These are phyloP conservation scores for Antonospora locustae DNA, from an alignment of 371 early-diverging fungal genomes.

Conservation along the genomic window DNA sequence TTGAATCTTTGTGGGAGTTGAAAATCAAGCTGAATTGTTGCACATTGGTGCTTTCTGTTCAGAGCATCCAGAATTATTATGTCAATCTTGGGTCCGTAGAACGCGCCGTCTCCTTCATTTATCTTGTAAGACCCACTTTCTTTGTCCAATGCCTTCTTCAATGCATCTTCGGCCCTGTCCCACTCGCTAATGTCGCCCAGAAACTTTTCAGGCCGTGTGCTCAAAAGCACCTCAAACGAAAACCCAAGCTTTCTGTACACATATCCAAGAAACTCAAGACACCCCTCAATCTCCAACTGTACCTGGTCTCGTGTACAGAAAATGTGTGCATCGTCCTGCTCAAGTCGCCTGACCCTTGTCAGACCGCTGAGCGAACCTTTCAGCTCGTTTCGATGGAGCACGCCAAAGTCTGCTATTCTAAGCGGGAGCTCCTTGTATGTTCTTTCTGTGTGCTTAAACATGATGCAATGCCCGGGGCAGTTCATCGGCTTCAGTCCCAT, in stretches of 20 bases:
- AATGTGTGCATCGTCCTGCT: constrained; percentile 98
- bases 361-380: constrained; percentile 87
- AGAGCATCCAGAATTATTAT: constrained; percentile 84
- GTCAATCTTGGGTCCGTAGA: constrained; percentile 99
- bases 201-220: constrained; percentile 87
- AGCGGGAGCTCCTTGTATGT: constrained; percentile 87
- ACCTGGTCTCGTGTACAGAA: constrained; percentile 78
- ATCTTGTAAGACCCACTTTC: constrained; percentile 68
- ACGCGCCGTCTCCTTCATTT: constrained; percentile 95
- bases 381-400: constrained; percentile 90
- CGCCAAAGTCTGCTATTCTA: constrained; percentile 95
- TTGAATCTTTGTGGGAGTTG: constrained; percentile 80
- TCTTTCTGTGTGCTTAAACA: constrained; percentile 76
- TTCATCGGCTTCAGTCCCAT: constrained; percentile 92
- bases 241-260: constrained; percentile 68
- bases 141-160: constrained; percentile 65
- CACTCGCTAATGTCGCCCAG: constrained; percentile 76
- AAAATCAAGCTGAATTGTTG: constrained; percentile 93
- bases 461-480: constrained; percentile 96
- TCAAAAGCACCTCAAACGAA: constrained; percentile 67
- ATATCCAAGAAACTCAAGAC: constrained; percentile 68
- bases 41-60: constrained; percentile 79
- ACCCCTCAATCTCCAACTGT: constrained; percentile 63
- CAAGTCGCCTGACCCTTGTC: constrained; percentile 93
- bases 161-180: constrained; percentile 70